phyloP scores from a whole-genome alignment of 1,284 basidiomycete genomes.

The Cutaneotrichosporon cavernicola region DNA sequence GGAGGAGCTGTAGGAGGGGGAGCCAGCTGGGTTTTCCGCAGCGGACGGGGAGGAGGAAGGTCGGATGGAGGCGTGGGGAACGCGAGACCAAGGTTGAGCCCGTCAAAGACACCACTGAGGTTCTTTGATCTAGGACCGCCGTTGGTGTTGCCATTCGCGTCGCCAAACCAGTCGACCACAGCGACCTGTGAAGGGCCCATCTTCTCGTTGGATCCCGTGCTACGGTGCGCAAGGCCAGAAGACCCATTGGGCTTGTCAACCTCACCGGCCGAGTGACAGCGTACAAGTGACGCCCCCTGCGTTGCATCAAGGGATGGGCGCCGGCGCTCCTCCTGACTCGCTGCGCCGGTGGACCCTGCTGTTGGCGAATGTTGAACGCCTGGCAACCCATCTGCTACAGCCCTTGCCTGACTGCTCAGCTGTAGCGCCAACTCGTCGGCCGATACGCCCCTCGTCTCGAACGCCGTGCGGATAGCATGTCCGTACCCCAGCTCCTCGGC shows the following conservation, averaged over 20 bases:
- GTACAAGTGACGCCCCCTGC: conserved; percentile 14
- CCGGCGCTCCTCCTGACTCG: conserved; percentile 10
- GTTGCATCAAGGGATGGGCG: conserved; percentile 12
- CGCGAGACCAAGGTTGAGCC: conserved; percentile 12
- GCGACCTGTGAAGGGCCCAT: background rate
- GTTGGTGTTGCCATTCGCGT: background rate
- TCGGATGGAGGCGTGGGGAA: conserved; percentile 26
- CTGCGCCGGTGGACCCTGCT: background rate
- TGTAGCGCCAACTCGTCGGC: conserved; percentile 35
- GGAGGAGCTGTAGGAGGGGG: background rate
- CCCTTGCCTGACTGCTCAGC: conserved; percentile 24
- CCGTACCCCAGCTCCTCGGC: conserved; percentile 38
- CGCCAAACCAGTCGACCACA: background rate
- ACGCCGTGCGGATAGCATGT: conserved; percentile 30
- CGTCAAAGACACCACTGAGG: conserved; percentile 6
- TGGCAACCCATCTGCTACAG: conserved; percentile 4
- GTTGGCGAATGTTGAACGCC: background rate
- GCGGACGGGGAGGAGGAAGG: conserved; percentile 13
- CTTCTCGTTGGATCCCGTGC: background rate
- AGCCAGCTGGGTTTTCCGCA: background rate
- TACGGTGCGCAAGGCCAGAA: conserved; percentile 1
- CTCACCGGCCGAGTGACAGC: conserved; percentile 17
- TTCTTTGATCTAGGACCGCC: background rate
- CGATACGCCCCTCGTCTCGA: conserved; percentile 22
- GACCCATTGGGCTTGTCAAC: background rate